phyloP scores from a whole-genome alignment of 768 basidiomycete genomes.

The Asterophora lycoperdoides region DNA sequence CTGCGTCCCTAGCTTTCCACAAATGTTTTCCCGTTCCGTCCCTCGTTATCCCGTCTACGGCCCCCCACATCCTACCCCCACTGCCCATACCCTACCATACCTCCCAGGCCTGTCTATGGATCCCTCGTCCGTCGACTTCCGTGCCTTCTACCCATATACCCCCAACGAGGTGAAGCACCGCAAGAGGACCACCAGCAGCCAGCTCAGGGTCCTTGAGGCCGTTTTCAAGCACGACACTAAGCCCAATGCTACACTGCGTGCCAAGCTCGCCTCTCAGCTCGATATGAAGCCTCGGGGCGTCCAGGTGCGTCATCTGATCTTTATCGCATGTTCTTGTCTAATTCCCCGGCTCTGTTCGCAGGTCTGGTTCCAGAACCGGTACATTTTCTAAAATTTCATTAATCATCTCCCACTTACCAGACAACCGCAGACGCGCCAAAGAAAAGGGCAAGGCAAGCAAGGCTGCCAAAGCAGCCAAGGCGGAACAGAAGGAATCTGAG shows the following conservation, averaged over 20 bases:
- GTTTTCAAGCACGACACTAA: conserved; percentile 89
- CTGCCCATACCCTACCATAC: conserved; percentile 17
- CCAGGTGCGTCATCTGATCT: conserved; percentile 56
- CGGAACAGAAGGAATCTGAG: conserved; percentile 15
- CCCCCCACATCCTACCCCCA: conserved; percentile 17
- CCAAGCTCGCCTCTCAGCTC: conserved; percentile 74
- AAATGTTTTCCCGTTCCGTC: conserved; percentile 26
- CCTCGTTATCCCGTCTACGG: conserved; percentile 13
- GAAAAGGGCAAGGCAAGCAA: conserved; percentile 68
- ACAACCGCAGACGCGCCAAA: conserved; percentile 64
- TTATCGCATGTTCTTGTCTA: conserved; percentile 6
- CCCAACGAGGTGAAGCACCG: conserved; percentile 94
- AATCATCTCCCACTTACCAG: conserved; percentile 6
- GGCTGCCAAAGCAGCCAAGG: conserved; percentile 38
- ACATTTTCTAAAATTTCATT: conserved; percentile 12
- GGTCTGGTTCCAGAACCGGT: conserved; percentile 94
- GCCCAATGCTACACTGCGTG: conserved; percentile 78
- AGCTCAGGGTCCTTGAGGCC: conserved; percentile 85
- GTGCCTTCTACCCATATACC: conserved; percentile 83
- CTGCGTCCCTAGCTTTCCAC: conserved; percentile 20
- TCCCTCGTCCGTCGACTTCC: conserved; percentile 70
- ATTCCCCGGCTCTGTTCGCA: conserved; percentile 31
- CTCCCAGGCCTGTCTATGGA: conserved; percentile 40
- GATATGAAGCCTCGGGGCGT: conserved; percentile 94
- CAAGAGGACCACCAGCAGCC: conserved; percentile 81